These are phyloP conservation scores for Lithospermum erythrorhizon DNA, from an alignment of 257 asterid species.

Conservation along the genomic window DNA sequence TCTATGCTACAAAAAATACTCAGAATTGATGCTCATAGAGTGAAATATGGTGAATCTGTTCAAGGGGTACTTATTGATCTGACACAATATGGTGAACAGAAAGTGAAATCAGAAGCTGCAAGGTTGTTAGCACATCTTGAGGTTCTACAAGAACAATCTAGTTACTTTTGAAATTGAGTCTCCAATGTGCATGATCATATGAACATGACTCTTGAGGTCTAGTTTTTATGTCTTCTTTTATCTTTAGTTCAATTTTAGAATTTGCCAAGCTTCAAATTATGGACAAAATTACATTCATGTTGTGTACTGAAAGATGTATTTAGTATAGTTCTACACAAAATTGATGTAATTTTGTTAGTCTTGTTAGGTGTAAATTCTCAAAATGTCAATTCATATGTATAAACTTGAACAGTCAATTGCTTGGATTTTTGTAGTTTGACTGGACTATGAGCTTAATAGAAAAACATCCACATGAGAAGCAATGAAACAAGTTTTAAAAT, in stretches of 20 bases:
- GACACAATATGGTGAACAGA: neutral
- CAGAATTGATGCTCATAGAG: constrained; percentile 41
- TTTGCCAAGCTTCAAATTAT: neutral
- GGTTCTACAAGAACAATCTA: neutral
- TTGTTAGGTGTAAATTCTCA: no score
- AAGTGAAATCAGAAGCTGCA: neutral
- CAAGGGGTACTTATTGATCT: constrained; percentile 14
- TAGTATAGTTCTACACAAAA: neutral
- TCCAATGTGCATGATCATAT: neutral
- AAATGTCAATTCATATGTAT: no score
- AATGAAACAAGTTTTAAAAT: no score
- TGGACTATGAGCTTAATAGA: no score
- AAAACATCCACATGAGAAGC: no score
- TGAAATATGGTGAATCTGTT: constrained; percentile 43
- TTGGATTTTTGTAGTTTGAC: no score
- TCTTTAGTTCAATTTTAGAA: no score
- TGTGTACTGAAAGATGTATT: neutral
- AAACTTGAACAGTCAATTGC: no score
- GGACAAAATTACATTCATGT: neutral
- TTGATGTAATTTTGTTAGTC: no score
- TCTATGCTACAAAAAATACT: constrained; percentile 70
- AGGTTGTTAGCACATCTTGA: neutral
- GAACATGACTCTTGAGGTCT: no score
- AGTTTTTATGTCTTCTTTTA: no score
- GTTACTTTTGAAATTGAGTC: neutral